Conservation (phyloP, 768 basidiomycete genomes). For the Boletellus sp. region DNA sequence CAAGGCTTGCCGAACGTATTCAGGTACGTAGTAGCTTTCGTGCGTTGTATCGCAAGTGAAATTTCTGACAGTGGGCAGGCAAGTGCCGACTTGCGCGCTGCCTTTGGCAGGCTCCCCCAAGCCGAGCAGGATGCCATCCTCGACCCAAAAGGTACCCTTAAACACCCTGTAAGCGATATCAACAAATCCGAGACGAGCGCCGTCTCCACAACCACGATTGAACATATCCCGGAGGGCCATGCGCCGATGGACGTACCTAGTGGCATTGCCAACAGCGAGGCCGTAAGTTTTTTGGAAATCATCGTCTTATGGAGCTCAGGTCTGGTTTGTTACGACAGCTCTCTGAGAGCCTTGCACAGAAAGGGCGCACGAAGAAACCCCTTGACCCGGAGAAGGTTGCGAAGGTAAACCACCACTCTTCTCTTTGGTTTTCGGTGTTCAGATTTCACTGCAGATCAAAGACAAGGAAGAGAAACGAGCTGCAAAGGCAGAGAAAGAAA, state of each 20-base stretch:
- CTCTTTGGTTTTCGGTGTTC: slow-evolving; percentile 1
- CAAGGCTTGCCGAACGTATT: slow-evolving; percentile 57
- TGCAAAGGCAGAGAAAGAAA: slow-evolving; percentile 67
- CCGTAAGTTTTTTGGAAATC: slow-evolving; percentile 26
- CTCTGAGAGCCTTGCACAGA: slow-evolving; percentile 25
- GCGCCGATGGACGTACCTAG: slow-evolving; percentile 25
- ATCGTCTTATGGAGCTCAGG: neutral
- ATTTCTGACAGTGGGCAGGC: slow-evolving; percentile 41
- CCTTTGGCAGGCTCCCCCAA: slow-evolving; percentile 58
- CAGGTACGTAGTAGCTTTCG: slow-evolving; percentile 43
- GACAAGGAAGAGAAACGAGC: slow-evolving; percentile 64
- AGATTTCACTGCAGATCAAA: slow-evolving; percentile 49
- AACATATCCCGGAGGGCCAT: slow-evolving; percentile 22
- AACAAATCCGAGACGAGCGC: slow-evolving; percentile 19
- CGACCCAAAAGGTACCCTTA: slow-evolving; percentile 42
- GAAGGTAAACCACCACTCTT: slow-evolving; percentile 19
- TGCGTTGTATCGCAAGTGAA: neutral
- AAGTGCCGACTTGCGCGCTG: slow-evolving; percentile 47
- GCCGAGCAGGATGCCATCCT: slow-evolving; percentile 54
- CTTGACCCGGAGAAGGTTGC: slow-evolving; percentile 51
- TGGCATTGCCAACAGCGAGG: slow-evolving; percentile 38
- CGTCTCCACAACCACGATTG: neutral
- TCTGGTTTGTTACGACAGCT: slow-evolving; percentile 9
- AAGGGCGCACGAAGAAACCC: slow-evolving; percentile 47
- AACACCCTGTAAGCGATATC: slow-evolving; percentile 35